Evolutionary conservation across 2,329 filamentous ascomycete genomes (phyloP).

Genomic region (Trichoderma cornu-damae): DNA sequence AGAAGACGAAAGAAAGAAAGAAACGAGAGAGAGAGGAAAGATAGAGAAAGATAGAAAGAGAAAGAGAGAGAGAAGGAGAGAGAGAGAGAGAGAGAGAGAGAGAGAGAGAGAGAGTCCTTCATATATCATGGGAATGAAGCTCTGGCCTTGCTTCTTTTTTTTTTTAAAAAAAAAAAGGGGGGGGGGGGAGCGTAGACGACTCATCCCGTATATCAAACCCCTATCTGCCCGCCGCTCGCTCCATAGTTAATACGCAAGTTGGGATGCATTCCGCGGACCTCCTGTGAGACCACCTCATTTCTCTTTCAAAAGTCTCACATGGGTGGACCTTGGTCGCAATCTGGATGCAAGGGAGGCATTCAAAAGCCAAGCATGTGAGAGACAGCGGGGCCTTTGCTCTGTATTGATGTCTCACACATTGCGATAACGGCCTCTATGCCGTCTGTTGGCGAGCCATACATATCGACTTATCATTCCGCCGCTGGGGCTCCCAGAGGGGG

Average conservation of each 20-base stretch:
- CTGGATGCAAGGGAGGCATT: slow-evolving; percentile 5
- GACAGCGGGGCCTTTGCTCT: slow-evolving; percentile 3
- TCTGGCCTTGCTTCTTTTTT: too few species aligned
- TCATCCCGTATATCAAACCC: not conserved
- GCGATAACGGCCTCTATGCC: not conserved
- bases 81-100: too few species aligned
- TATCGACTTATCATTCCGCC: not conserved
- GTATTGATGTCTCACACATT: slow-evolving; percentile 15
- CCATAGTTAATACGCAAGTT: not conserved
- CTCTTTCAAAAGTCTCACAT: slow-evolving; percentile 14
- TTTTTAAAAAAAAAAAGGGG: not conserved
- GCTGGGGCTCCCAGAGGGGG: not conserved
- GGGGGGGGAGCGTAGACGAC: too few species aligned
- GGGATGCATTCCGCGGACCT: slow-evolving; percentile 1
- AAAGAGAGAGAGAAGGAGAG: too few species aligned
- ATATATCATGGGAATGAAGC: too few species aligned
- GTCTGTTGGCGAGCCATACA: not conserved
- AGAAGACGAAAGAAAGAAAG: not conserved
- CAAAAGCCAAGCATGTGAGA: slow-evolving; percentile 5
- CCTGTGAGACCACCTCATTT: slow-evolving; percentile 9
- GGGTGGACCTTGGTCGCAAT: not conserved
- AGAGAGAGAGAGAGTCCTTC: too few species aligned
- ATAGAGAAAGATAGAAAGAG: too few species aligned
- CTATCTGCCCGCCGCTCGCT: not conserved
- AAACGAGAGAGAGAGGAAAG: not conserved